Conservation (phyloP, 2,329 filamentous ascomycete species). For the Gnomoniopsis sp. region DNA sequence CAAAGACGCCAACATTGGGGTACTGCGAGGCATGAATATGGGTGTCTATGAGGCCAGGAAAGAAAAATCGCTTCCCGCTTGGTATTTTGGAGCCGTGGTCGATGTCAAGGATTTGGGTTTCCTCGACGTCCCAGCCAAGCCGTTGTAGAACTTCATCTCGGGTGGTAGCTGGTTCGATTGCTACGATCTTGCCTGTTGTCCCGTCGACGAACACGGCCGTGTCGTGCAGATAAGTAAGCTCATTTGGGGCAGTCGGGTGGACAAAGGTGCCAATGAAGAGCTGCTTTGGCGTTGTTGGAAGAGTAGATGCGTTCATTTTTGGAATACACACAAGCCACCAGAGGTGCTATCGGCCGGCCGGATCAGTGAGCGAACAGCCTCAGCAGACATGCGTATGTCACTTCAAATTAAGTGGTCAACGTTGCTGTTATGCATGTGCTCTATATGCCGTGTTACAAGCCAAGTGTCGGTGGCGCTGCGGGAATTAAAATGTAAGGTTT, state of each 20-base stretch:
- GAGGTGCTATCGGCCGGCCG: neutral
- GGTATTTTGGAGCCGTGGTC: neutral
- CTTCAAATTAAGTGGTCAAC: neutral
- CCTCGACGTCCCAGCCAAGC: slow-evolving; percentile 41
- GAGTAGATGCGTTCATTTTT: neutral
- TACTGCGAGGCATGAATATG: slow-evolving; percentile 96
- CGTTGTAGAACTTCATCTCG: slow-evolving; percentile 33
- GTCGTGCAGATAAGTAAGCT: slow-evolving; percentile 50
- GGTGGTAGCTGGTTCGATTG: slow-evolving; percentile 37
- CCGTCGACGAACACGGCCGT: slow-evolving; percentile 48
- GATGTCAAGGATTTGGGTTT: slow-evolving; percentile 33
- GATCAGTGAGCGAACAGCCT: neutral
- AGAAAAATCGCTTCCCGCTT: slow-evolving; percentile 63
- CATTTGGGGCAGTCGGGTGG: slow-evolving; percentile 44
- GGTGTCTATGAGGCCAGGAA: slow-evolving; percentile 86
- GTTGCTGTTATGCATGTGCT: neutral
- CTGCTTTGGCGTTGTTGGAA: slow-evolving; percentile 31
- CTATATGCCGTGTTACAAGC: neutral
- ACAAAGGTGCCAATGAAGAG: slow-evolving; percentile 55
- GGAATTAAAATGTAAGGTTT: neutral
- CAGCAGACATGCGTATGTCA: neutral
- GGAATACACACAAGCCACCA: neutral
- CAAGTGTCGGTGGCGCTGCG: neutral
- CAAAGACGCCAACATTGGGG: slow-evolving; percentile 90
- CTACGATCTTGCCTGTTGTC: slow-evolving; percentile 45